Base-by-base conservation (phyloP, 352 stramenopile genomes). In the Globisporangium solare region DNA sequence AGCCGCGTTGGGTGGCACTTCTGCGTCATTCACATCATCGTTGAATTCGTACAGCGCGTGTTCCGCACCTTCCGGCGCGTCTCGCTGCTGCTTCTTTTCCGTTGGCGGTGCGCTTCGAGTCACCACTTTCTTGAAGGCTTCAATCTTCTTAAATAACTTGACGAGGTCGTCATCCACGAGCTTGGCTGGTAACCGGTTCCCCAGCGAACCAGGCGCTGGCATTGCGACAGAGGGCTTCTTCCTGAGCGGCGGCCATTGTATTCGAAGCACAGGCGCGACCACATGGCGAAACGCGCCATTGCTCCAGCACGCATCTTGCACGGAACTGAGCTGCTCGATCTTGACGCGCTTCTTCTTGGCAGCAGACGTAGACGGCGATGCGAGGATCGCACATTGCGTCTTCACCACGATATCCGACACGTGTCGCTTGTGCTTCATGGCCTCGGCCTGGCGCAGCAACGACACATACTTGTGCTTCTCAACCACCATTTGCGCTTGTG, bases 361-460 rank as follows among this genome's bases (percentile, higher is more conserved):
- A 52, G 72, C 54, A 55, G 66, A 61, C 43, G 58, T 42, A 6
- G 62, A 74, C 3, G 74, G 63, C 2, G 60, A 64, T 15, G 76
- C 69, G 64, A 92, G 74, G 7, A 82, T 69, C 8, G 68, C 67
- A 42, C 76, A 88, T 48, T 92, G 81, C 15, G 71, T 65, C 32
- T 82, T 64, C 8, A 88, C 72, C 15, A 92, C 77, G 2, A 73
- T 27, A 48, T 88, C 72, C 0, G 75, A 71, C 3, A 89, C 70
- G 18, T 76, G 79, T 42, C 88, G 79, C 40, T 83, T 70, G n/a
- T 89, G 82, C 46, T 63, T 47, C 47, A 84, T 64, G n/a, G 62
- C 60, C 6, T 83, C 64, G 2, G 66, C 68, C 20, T 66, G 51
- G 3, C 71, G 63, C n/a, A 71, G 47, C 63, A 86, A 58, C 1